Percentiles rank a stretch among this genome's conserved stretches.
Evolutionary conservation across 345 rosid species (phyloP).

Genomic region (Eucalyptus virginea): DNA sequence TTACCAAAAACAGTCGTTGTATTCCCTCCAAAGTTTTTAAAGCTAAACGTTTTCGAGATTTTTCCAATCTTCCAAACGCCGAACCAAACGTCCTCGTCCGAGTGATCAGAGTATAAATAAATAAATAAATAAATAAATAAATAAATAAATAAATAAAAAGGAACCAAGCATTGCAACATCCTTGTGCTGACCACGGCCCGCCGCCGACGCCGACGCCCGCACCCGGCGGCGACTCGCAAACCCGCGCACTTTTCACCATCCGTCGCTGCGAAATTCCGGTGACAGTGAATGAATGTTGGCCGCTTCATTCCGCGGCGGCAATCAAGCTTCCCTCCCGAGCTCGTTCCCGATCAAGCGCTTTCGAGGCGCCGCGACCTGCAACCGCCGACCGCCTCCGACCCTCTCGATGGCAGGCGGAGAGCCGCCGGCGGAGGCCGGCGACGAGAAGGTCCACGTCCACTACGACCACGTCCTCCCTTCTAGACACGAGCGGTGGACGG

Average conservation of each 20-base stretch:
- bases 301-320: not conserved
- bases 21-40: too few relatives aligned
- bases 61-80: too few relatives aligned
- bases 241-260: not conserved
- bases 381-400: not conserved
- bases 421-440: not conserved
- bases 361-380: not conserved
- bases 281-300: not conserved
- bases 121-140: not conserved
- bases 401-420: not conserved
- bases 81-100: not conserved
- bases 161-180: not conserved
- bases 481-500: conserved; percentile 60
- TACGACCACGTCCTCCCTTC: conserved; percentile 75
- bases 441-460: conserved; percentile 29
- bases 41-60: too few relatives aligned
- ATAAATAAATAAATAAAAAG: not conserved
- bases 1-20: too few relatives aligned
- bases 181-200: not conserved
- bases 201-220: not conserved
- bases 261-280: not conserved
- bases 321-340: not conserved
- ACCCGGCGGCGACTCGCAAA: not conserved
- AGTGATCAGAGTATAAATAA: not conserved
- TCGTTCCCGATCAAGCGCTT: not conserved